A percentile compares a stretch with the other conserved stretches of the same genome.
Conservation (phyloP, 177 flowering plant genomes). For the Vitis hybrid region DNA sequence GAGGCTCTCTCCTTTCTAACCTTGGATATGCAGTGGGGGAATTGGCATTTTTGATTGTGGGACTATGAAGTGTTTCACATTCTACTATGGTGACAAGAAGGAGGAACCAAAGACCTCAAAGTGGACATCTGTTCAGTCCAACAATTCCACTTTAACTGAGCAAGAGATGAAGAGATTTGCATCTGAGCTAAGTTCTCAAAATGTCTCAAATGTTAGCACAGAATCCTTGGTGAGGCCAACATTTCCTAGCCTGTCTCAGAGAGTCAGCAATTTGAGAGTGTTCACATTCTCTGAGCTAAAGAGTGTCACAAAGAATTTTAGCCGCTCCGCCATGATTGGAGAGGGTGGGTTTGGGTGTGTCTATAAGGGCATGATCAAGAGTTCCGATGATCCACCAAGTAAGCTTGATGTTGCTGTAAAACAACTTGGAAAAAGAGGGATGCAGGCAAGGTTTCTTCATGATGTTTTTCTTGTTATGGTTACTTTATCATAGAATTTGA, state of each 20-base stretch:
- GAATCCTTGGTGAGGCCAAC: constrained; percentile 52
- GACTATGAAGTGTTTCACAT: constrained; percentile 67
- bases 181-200: constrained; percentile 62
- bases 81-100: constrained; percentile 44
- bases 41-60: too few species aligned
- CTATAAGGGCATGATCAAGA: constrained; percentile 59
- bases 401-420: constrained; percentile 76
- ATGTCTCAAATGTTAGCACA: constrained; percentile 56
- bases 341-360: constrained; percentile 99
- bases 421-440: constrained; percentile 57
- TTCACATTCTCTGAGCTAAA: constrained; percentile 77
- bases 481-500: too few species aligned
- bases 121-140: constrained; percentile 29
- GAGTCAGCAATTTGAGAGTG: constrained; percentile 66
- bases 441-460: constrained; percentile 41
- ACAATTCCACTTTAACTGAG: constrained; percentile 20
- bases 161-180: constrained; percentile 23
- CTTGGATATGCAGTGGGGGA: too few species aligned
- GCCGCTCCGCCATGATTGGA: constrained; percentile 72
- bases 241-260: constrained; percentile 47
- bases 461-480: too few species aligned
- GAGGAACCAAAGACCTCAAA: constrained; percentile 48
- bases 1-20: too few species aligned
- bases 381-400: constrained; percentile 46
- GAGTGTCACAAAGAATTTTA: constrained; percentile 71